These are phyloP conservation scores for Geotrichum restrictum DNA, from an alignment of 1,139 yeast genomes.

Conservation along the genomic window DNA sequence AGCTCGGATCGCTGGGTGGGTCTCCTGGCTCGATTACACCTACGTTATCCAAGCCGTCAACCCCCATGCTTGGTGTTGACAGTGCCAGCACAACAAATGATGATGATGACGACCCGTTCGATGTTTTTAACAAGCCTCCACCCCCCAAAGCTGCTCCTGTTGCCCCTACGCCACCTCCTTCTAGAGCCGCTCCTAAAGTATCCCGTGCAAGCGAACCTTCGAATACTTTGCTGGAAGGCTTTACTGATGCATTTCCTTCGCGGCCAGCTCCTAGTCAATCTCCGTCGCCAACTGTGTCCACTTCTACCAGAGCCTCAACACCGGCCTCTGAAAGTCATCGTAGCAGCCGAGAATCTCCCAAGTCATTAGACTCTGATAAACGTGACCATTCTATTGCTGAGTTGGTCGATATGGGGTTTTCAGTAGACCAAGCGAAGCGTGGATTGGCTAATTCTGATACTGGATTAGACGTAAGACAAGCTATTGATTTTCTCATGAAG, in stretches of 20 bases:
- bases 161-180: slow-evolving; percentile 14
- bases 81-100: slow-evolving; percentile 10
- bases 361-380: slow-evolving; percentile 26
- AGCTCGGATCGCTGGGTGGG: slow-evolving; percentile 19
- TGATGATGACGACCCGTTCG: slow-evolving; percentile 35
- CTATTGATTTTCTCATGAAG: slow-evolving; percentile 65
- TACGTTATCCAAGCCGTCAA: slow-evolving; percentile 4
- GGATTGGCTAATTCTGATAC: slow-evolving; percentile 53
- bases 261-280: slow-evolving; percentile 14
- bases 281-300: slow-evolving; percentile 9
- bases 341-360: slow-evolving; percentile 6
- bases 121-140: slow-evolving; percentile 35
- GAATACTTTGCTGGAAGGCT: slow-evolving; percentile 17
- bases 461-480: slow-evolving; percentile 62
- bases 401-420: slow-evolving; percentile 75
- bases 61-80: slow-evolving; percentile 2
- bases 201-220: background rate
- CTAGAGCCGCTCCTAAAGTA: slow-evolving; percentile 17
- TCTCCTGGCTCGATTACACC: slow-evolving; percentile 20
- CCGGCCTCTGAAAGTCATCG: slow-evolving; percentile 2
- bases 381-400: slow-evolving; percentile 62
- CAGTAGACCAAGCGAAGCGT: slow-evolving; percentile 54
- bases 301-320: slow-evolving; percentile 9
- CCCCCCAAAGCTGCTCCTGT: slow-evolving; percentile 12
- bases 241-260: slow-evolving; percentile 20